These are phyloP conservation scores for Penicillium sp. DNA, from an alignment of 2,329 filamentous ascomycete genomes.

Conservation along the genomic window DNA sequence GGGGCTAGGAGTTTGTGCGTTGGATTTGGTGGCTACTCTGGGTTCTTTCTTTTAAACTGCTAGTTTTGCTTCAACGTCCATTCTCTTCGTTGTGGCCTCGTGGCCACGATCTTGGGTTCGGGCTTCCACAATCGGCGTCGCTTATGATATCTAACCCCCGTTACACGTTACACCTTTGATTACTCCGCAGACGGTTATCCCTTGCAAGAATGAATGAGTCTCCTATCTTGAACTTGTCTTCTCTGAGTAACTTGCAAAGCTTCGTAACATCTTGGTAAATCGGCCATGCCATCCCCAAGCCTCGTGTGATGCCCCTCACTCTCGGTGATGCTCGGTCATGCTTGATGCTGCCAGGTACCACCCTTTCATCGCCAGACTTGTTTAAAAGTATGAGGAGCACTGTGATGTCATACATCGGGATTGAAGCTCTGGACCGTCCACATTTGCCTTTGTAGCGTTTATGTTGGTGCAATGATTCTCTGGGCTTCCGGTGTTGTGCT, in stretches of 20 bases:
- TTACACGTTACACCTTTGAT: slow-evolving; percentile 9
- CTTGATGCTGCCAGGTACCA: slow-evolving; percentile 21
- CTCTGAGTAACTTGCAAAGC: background rate
- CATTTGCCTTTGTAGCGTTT: background rate
- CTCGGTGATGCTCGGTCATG: background rate
- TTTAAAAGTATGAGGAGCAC: slow-evolving; percentile 13
- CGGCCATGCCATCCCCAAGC: background rate
- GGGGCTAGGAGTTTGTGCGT: slow-evolving; percentile 9
- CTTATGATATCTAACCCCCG: slow-evolving; percentile 13
- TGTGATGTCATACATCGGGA: slow-evolving; percentile 20
- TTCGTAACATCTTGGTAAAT: background rate
- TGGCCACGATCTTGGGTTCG: background rate
- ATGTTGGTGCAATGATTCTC: background rate
- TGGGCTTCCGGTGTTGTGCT: background rate
- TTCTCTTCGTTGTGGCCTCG: background rate
- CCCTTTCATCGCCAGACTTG: slow-evolving; percentile 2
- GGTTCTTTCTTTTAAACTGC: slow-evolving; percentile 1
- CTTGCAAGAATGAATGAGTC: slow-evolving; percentile 20
- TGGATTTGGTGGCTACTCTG: slow-evolving; percentile 5
- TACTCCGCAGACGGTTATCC: slow-evolving; percentile 15
- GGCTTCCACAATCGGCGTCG: slow-evolving; percentile 6
- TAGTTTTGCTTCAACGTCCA: slow-evolving; percentile 1
- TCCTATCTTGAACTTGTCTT: background rate
- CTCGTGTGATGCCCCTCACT: background rate
- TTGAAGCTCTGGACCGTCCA: background rate